Evolutionary conservation across 1,284 basidiomycete species (phyloP), one percentile per base, ranked within the genome.

Genomic region (Lignosus rhinocerotis): DNA sequence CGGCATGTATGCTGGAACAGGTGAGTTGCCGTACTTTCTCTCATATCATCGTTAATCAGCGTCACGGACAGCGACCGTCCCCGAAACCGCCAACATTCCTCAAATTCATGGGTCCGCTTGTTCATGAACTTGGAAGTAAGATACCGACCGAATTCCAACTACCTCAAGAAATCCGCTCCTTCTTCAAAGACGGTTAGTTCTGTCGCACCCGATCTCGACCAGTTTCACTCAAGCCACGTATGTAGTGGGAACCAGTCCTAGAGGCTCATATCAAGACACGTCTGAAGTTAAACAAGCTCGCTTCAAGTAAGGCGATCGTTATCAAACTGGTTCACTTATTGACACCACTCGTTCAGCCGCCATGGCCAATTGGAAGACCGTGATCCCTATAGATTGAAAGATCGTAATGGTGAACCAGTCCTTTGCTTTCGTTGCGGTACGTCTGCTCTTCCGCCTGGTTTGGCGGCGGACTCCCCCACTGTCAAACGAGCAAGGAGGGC

Each of bases 391-490:
- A 86, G 92, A 55, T 78, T 96, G 50, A 92, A 90, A 70, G 96
- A 98, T 74, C 85, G 88, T 66, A 93, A 91, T 68, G 89, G 92
- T 5, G 80, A 83, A 0, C 83, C 89, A 1, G 86, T 98, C 9
- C 78, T 96, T 34, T 99, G 96, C 74, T 98, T 91, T 78, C 85
- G 82, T 58, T 98, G 96, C 71, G 90, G 92, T 36, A 87, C 84
- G 14, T 92, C 93, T 12, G 88, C 94, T 25, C 78, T 90, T 54
- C 83, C 83, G 19, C 76, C 73, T 38, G 77, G 76, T 49, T 71
- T 84, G 50, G 61, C 69, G 25, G 80, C 81, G 11, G 75, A 78
- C 47, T 76, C 78, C n/a, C 79, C 84, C 36, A 75, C 82, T 39
- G 68, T 75, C 21, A 88, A 86, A 67, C 80, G 82, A 42, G 73